phyloP scores from a whole-genome alignment of 2,329 filamentous ascomycete species.

The Fusarium sp. region DNA sequence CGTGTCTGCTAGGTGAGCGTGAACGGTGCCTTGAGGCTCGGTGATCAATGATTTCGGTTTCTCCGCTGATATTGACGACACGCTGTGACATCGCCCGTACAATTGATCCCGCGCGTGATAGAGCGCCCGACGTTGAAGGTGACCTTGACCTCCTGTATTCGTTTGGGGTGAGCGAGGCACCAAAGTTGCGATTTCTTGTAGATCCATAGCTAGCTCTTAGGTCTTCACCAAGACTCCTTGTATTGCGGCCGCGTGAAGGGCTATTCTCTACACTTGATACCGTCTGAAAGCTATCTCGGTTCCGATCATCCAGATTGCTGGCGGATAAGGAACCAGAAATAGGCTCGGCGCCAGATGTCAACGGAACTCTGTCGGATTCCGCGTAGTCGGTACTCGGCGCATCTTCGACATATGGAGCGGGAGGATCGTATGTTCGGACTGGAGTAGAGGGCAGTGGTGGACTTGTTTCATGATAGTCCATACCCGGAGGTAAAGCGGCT shows the following conservation, averaged over 20 bases:
- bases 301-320: conserved; percentile 56
- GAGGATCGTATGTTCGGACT: conserved; percentile 49
- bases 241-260: conserved; percentile 65
- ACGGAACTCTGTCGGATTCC: conserved; percentile 71
- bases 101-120: conserved; percentile 79
- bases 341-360: conserved; percentile 68
- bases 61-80: conserved; percentile 97
- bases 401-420: conserved; percentile 56
- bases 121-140: conserved; percentile 72
- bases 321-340: conserved; percentile 65
- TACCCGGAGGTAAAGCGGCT: conserved; percentile 67
- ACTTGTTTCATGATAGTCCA: conserved; percentile 52
- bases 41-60: conserved; percentile 84
- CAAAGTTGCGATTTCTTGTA: conserved; percentile 68
- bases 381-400: conserved; percentile 55
- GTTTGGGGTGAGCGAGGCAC: conserved; percentile 66
- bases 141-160: conserved; percentile 71
- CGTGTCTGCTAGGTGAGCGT: conserved; percentile 65
- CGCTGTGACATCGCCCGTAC: conserved; percentile 93
- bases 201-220: conserved; percentile 70
- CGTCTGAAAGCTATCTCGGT: conserved; percentile 70
- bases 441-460: conserved; percentile 42
- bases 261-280: conserved; percentile 69
- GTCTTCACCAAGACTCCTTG: conserved; percentile 64
- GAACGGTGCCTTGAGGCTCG: conserved; percentile 73